phyloP scores from a whole-genome alignment of 2,329 filamentous ascomycete species.

The Rutstroemia sp. region DNA sequence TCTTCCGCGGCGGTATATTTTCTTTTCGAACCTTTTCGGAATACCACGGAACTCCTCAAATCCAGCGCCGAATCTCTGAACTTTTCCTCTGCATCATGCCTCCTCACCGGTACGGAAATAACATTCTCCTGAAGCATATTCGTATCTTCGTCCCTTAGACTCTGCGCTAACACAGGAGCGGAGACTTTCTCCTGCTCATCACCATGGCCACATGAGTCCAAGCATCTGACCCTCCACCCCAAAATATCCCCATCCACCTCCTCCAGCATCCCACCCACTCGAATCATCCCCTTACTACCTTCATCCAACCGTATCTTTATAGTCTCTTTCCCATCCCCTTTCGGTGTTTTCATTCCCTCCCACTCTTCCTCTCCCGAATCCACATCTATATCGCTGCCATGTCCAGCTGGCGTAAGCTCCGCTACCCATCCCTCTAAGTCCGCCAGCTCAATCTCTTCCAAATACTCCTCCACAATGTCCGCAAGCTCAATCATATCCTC shows the following conservation, averaged over 20 bases:
- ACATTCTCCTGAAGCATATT: not conserved
- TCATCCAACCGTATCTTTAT: not conserved
- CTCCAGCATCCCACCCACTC: not conserved
- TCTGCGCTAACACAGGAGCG: not conserved
- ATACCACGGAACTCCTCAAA: not conserved
- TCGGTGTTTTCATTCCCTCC: not conserved
- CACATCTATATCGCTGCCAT: not conserved
- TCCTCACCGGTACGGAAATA: not conserved
- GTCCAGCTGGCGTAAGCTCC: no score
- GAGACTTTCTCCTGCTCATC: not conserved
- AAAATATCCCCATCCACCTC: slow-evolving; percentile 4
- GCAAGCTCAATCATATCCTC: slow-evolving; percentile 1
- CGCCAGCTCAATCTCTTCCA: slow-evolving; percentile 5
- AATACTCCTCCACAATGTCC: slow-evolving; percentile 3
- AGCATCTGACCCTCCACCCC: not conserved
- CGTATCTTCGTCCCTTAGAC: not conserved
- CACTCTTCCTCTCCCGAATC: not conserved
- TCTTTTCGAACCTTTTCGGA: not conserved
- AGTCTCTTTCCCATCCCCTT: not conserved
- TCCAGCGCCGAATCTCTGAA: slow-evolving; percentile 6
- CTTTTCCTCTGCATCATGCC: not conserved
- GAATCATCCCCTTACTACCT: not conserved
- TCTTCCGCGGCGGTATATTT: not conserved
- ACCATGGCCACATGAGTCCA: not conserved
- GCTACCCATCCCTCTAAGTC: slow-evolving; percentile 1